Base-by-base conservation (phyloP, 495 filamentous ascomycete species). In the Lophiotrema nucula region DNA sequence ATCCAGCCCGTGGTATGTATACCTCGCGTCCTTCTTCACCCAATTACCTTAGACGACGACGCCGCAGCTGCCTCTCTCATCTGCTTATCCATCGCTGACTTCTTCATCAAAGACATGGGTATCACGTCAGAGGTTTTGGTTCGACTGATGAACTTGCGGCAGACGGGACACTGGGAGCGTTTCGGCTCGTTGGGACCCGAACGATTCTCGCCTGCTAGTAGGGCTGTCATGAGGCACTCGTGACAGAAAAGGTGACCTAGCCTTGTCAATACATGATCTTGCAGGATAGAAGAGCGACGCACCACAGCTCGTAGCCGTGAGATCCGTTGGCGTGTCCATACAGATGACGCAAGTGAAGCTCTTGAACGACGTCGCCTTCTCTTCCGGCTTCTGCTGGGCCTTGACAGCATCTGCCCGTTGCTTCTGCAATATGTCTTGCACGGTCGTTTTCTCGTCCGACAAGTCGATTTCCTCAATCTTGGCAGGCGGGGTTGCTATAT, bases 221-320 rank as follows among this genome's bases (percentile, higher is more conserved):
- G 76, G 5, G 88, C 83, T 25, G 86, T 81, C 56, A 87, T 85
- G 5, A 96, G 81, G 68, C 90, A 96, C 25, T 82, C 82, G 58
- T 88, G 83, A 64, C 90, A 96, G 72, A 92, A 95, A 11, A 95
- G 76, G 71, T 96, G 90, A 1, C 90, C 89, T 95, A 39, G 1
- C 1, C 15, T 5, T 21, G 28, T 53, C 19, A 52, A 48, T 56
- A 35, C 28, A 2, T 3, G 22, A 25, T 8, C 13, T 49, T 61
- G 21, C 46, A 55, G 27, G n/a, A 46, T 11, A 6, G 13, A 21
- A 58, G 25, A 31, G 58, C 27, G 37, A 79, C 87, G 68, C 83
- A 93, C 90, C 90, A 69, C 90, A 96, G 62, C 85, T 77, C 1
- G 90, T 95, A 38, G 84, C 84, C 1, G 88, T 92, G 58, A 92